Evolutionary conservation across 148 eudicot species (phyloP).

Genomic region (Fagopyrum tataricum): DNA sequence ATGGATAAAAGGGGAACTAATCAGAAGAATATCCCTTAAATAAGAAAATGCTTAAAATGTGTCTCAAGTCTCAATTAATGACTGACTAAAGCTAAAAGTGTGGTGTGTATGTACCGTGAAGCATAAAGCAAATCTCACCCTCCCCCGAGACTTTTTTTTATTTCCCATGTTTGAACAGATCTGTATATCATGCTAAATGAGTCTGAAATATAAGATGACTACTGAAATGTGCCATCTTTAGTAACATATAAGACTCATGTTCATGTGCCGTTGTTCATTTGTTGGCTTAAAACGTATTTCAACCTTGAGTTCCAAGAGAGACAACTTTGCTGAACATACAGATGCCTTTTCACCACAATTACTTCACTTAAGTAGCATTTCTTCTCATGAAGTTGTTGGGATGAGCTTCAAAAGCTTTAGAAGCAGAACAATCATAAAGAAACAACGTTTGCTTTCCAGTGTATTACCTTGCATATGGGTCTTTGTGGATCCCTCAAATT

Average conservation of each 20-base stretch:
- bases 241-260: too few species aligned
- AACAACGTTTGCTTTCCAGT: background rate
- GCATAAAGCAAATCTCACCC: background rate
- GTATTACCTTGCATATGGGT: slow-evolving; percentile 86
- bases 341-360: background rate
- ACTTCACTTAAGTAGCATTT: background rate
- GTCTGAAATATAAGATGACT: too few species aligned
- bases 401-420: background rate
- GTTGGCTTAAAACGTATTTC: background rate
- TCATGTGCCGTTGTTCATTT: background rate
- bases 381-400: background rate
- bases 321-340: background rate
- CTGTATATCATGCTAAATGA: too few species aligned
- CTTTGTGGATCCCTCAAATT: slow-evolving; percentile 86
- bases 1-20: too few species aligned
- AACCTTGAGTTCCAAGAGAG: background rate
- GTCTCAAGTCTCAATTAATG: background rate
- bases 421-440: background rate
- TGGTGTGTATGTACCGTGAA: background rate
- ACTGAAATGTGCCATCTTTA: too few species aligned
- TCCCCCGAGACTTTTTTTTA: too few species aligned
- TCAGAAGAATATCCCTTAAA: too few species aligned
- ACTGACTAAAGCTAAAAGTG: background rate
- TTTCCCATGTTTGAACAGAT: too few species aligned
- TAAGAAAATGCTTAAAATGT: background rate